Percentiles rank a stretch among this genome's conserved stretches.
Evolutionary conservation across 306 rosid genomes (phyloP).

Genomic region (Astragalus membranaceus): DNA sequence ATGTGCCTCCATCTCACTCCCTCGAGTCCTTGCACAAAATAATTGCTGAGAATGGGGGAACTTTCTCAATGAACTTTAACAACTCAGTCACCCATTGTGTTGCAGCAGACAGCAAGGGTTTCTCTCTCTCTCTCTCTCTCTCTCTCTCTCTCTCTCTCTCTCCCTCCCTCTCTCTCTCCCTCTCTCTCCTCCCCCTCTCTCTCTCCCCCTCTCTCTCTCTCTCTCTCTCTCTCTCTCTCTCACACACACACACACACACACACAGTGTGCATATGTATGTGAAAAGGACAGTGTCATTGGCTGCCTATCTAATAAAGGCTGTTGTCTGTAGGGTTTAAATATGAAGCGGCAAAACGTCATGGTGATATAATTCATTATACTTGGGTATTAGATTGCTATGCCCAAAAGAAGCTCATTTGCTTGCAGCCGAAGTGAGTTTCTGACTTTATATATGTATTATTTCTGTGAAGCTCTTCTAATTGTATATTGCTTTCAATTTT

Average conservation of each 20-base stretch:
- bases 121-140: conserved; percentile 33
- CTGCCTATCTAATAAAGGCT: conserved; percentile 16
- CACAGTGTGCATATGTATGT: not conserved
- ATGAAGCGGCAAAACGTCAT: conserved; percentile 66
- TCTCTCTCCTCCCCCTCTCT: too few species aligned
- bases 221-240: conserved; percentile 32
- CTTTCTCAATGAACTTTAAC: conserved; percentile 89
- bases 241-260: not conserved
- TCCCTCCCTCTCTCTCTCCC: too few species aligned
- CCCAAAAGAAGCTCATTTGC: conserved; percentile 54
- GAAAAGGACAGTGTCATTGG: not conserved
- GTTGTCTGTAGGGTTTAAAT: conserved; percentile 68
- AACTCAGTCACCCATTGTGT: conserved; percentile 78
- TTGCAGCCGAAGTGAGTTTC: conserved; percentile 75
- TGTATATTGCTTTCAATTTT: conserved; percentile 23
- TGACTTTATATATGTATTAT: conserved; percentile 11
- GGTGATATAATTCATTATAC: conserved; percentile 79
- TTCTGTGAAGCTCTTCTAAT: not conserved
- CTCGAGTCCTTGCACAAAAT: conserved; percentile 77
- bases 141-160: too few species aligned
- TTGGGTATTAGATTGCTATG: conserved; percentile 74
- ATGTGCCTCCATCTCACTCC: conserved; percentile 72
- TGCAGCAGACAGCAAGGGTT: conserved; percentile 90
- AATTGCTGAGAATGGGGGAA: conserved; percentile 88
- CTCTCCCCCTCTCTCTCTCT: conserved; percentile 27